These are phyloP conservation scores for Trichoderma virens DNA, from an alignment of 495 filamentous ascomycete species.

Conservation along the genomic window DNA sequence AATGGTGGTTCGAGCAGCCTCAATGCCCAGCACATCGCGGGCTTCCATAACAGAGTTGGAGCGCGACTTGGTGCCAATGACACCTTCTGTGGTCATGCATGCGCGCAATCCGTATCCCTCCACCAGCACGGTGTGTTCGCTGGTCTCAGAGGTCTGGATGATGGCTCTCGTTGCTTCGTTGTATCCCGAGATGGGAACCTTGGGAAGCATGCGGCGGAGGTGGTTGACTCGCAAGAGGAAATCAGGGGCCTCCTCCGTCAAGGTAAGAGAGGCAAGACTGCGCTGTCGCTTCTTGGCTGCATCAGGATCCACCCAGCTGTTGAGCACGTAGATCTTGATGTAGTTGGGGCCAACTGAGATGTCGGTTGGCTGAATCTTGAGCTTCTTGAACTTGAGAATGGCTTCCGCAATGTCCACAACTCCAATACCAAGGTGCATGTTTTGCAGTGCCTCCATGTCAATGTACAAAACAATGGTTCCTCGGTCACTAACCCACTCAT, in stretches of 20 bases:
- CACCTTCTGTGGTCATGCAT: slow-evolving; percentile 88
- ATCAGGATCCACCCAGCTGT: slow-evolving; percentile 38
- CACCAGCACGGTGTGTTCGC: slow-evolving; percentile 67
- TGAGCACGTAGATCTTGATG: slow-evolving; percentile 50
- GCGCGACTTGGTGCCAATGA: slow-evolving; percentile 60
- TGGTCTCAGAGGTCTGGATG: slow-evolving; percentile 57
- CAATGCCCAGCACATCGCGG: slow-evolving; percentile 88
- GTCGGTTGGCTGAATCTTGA: slow-evolving; percentile 42
- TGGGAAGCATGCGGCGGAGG: slow-evolving; percentile 71
- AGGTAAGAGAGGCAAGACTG: slow-evolving; percentile 1
- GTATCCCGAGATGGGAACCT: slow-evolving; percentile 77
- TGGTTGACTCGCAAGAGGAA: slow-evolving; percentile 74
- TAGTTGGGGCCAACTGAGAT: slow-evolving; percentile 26
- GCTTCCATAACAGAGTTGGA: slow-evolving; percentile 92
- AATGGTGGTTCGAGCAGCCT: slow-evolving; percentile 83
- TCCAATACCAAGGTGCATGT: slow-evolving; percentile 68
- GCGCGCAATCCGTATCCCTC: slow-evolving; percentile 86
- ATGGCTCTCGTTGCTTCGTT: slow-evolving; percentile 79
- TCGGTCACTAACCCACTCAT: slow-evolving; percentile 69
- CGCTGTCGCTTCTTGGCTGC: slow-evolving; percentile 18
- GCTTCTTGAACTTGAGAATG: slow-evolving; percentile 68
- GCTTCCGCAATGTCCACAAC: slow-evolving; percentile 60
- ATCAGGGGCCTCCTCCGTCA: slow-evolving; percentile 49
- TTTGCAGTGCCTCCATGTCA: slow-evolving; percentile 65
- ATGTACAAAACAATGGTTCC: slow-evolving; percentile 68